These are phyloP conservation scores for Adansonia rubrostipa DNA, from an alignment of 441 rosid species.

Conservation along the genomic window DNA sequence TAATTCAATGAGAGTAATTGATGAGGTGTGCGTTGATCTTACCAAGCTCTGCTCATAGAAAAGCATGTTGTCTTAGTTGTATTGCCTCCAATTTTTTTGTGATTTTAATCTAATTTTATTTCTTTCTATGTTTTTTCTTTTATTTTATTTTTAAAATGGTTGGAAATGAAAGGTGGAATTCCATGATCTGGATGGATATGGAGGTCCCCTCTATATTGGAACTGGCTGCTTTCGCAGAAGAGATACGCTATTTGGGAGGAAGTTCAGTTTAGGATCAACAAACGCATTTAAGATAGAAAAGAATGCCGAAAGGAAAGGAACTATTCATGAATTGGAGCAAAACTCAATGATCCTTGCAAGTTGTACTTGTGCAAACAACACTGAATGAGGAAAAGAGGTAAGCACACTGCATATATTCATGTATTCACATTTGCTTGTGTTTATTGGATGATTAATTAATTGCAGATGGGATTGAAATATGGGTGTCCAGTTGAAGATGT, in stretches of 20 bases:
- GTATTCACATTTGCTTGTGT: not conserved
- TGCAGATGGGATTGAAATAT: conserved; percentile 75
- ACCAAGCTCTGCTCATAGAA: not conserved
- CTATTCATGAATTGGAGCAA: conserved; percentile 31
- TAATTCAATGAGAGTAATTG: conserved; percentile 38
- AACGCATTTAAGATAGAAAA: not conserved
- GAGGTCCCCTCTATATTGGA: conserved; percentile 68
- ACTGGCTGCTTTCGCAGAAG: conserved; percentile 88
- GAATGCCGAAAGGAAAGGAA: conserved; percentile 19
- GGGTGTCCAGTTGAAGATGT: conserved; percentile 80
- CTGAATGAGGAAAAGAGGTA: conserved; percentile 79
- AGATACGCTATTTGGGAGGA: conserved; percentile 62
- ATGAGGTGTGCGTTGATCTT: conserved; percentile 32
- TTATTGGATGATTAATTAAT: not conserved
- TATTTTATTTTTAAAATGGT: too few relatives aligned
- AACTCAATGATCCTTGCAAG: conserved; percentile 55
- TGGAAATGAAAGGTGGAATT: conserved; percentile 53
- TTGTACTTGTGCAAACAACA: conserved; percentile 57
- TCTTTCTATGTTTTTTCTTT: too few relatives aligned
- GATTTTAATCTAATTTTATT: too few relatives aligned
- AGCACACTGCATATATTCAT: not conserved
- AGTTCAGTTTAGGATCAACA: not conserved
- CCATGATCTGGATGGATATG: conserved; percentile 66
- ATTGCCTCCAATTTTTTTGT: not conserved
- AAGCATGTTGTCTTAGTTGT: too few relatives aligned